Evolutionary conservation across 1,284 basidiomycete species (phyloP), one percentile per base, ranked within the genome.

Genomic region (Fomes fomentarius): DNA sequence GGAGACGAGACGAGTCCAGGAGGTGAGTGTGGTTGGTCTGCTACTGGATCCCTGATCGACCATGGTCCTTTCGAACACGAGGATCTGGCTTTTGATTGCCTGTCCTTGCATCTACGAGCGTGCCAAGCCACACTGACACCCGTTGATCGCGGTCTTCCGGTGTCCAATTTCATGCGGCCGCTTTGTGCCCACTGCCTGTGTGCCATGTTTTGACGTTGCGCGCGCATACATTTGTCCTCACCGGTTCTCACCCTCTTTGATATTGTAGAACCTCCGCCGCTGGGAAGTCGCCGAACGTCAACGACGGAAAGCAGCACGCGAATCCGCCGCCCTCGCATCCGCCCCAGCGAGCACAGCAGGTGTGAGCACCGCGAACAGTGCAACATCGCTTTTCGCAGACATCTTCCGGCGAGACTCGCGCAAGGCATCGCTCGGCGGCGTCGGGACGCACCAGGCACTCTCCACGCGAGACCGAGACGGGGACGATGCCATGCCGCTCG

Each of bases 221-320:
- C n/a, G n/a, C n/a, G n/a, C n/a, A n/a, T n/a, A n/a, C n/a, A n/a
- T n/a, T n/a, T n/a, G n/a, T n/a, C n/a, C n/a, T n/a, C n/a, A n/a
- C n/a, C 15, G 17, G n/a, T 37, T 15, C 35, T 37, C 2, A 37
- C 35, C 4, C 15, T 19, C 7, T 14, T 5, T 30, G 28, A 7
- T 26, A 45, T 30, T 39, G 24, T 48, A 92, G 89, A 92, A 83
- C 56, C 75, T 92, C 19, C 77, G 79, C 55, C 79, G 79, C 37
- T 91, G 89, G 90, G 89, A 92, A 60, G 70, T 82, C 40, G 81
- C 81, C 31, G 89, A 92, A 66, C 80, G 86, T 30, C 82, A 83
- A 63, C 79, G 87, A 56, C 80, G 87, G 70, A 87, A 81, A 69
- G 74, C 76, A n/a, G 80, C 77, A 4, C 79, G 87, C 45, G 83